Base-by-base conservation (phyloP, 306 rosid species). In the Prunus mongolica region DNA sequence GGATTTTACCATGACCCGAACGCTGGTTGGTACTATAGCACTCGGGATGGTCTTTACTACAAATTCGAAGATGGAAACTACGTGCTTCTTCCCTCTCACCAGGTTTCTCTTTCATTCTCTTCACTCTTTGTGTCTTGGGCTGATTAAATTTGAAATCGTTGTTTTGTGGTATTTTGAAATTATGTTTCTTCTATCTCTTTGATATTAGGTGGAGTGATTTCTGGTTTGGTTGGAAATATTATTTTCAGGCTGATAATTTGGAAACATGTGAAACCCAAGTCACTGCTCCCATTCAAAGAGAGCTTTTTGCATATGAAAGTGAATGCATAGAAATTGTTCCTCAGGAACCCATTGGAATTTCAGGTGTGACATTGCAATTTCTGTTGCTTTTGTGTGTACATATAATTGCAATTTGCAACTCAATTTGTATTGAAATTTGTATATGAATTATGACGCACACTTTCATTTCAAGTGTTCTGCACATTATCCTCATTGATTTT, bases 11-110 rank as follows among this genome's bases (percentile, higher is more conserved):
- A 90, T 69, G 96, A 95, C 81, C 97, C 95, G 51, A 84, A 50
- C 69, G 97, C 91, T 54, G 96, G 96, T 10, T 92, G 98, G 97
- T 92, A 95, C 87, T 90, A 90, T 67, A 89, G 91, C 80, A 85
- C 85, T 72, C 81, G 66, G 15, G 97, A 92, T 65, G 85, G 87
- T 55, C 88, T 80, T 60, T 92, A 92, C 74, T 95, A 92, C 84
- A 92, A 90, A 71, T 92, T 89, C 60, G 89, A 92, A 80, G 82
- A 94, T 38, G 98, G 97, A 28, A 89, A 82, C 78, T 95, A 95
- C 85, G 97, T 90, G 56, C 95, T 71, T 85, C 73, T 95, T 54
- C 79, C 18, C 81, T 82, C 84, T 55, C 71, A 71, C 38, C 20
- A 83, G 91, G 94, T 86, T 74, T 30, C 16, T 1, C 11, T 32